phyloP scores from a whole-genome alignment of 1,284 basidiomycete genomes.

The Malassezia pachydermatis region DNA sequence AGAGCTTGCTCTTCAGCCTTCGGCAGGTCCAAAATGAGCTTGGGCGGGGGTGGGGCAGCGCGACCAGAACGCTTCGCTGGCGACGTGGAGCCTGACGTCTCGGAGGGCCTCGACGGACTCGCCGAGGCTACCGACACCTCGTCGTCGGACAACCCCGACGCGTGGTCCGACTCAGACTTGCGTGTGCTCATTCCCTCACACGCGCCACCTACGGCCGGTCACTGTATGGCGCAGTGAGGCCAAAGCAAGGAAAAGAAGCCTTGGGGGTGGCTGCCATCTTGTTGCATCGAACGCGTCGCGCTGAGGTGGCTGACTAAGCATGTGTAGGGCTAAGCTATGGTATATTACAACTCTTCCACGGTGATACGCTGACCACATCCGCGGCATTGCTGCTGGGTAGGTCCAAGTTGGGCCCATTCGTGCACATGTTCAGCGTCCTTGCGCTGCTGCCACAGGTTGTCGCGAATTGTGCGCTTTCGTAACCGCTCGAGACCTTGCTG shows the following conservation, averaged over 20 bases:
- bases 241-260: too few relatives aligned
- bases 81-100: background rate
- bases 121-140: too few relatives aligned
- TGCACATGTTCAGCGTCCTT: conserved; percentile 39
- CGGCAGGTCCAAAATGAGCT: conserved; percentile 31
- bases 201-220: too few relatives aligned
- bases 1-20: conserved; percentile 53
- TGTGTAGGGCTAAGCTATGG: too few relatives aligned
- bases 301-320: conserved; percentile 1
- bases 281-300: background rate
- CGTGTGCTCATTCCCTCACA: too few relatives aligned
- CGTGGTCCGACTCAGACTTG: too few relatives aligned
- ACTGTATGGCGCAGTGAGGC: too few relatives aligned
- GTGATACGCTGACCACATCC: conserved; percentile 15
- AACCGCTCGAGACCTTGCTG: conserved; percentile 32
- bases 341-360: conserved; percentile 16
- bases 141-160: too few relatives aligned
- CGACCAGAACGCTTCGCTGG: background rate
- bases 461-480: conserved; percentile 33
- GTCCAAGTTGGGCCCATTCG: conserved; percentile 20
- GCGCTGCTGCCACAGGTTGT: conserved; percentile 37
- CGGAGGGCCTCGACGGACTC: too few relatives aligned
- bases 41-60: conserved; percentile 16
- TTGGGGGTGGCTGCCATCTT: too few relatives aligned
- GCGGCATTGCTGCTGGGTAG: conserved; percentile 9